Percentiles rank a stretch among this genome's conserved stretches.
Conservation (phyloP, 1,284 basidiomycete genomes). For the Cryptococcus floricola region DNA sequence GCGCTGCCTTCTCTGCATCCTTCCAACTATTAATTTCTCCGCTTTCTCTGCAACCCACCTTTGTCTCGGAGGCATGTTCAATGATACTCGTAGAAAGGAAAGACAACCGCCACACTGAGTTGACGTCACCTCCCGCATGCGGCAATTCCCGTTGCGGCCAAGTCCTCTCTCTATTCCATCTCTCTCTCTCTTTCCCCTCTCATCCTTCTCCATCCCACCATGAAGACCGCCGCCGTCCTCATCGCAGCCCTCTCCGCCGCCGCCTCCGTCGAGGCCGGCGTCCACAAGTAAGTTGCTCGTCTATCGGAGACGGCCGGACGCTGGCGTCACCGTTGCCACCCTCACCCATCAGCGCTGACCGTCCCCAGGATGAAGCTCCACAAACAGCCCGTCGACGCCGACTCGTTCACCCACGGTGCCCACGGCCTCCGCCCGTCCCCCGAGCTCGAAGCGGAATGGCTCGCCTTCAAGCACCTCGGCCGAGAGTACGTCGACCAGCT, state of each 20-base stretch:
- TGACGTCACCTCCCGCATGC: conserved; percentile 8
- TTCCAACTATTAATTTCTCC: not conserved
- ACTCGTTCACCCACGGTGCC: conserved; percentile 52
- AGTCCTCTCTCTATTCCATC: conserved; percentile 1
- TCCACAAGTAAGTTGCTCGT: conserved; percentile 39
- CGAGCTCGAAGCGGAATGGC: conserved; percentile 69
- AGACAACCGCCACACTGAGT: not conserved
- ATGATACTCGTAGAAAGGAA: too few species aligned
- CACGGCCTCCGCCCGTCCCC: conserved; percentile 48
- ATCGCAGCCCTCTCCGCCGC: conserved; percentile 67
- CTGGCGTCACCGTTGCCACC: conserved; percentile 39
- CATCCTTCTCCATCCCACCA: conserved; percentile 49
- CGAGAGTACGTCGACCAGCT: conserved; percentile 52
- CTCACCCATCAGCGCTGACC: not conserved
- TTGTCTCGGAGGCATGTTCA: not conserved
- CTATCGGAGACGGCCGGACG: not conserved
- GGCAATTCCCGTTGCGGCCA: conserved; percentile 2
- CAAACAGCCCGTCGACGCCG: conserved; percentile 62
- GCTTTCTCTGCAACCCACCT: not conserved
- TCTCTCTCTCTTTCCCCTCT: conserved; percentile 4
- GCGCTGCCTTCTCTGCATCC: not conserved
- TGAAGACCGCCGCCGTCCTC: conserved; percentile 62
- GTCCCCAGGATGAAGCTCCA: conserved; percentile 70
- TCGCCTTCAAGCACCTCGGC: conserved; percentile 75
- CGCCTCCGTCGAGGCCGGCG: conserved; percentile 41